phyloP scores from a whole-genome alignment of 352 stramenopile species.

The Thalassiosira hispida region DNA sequence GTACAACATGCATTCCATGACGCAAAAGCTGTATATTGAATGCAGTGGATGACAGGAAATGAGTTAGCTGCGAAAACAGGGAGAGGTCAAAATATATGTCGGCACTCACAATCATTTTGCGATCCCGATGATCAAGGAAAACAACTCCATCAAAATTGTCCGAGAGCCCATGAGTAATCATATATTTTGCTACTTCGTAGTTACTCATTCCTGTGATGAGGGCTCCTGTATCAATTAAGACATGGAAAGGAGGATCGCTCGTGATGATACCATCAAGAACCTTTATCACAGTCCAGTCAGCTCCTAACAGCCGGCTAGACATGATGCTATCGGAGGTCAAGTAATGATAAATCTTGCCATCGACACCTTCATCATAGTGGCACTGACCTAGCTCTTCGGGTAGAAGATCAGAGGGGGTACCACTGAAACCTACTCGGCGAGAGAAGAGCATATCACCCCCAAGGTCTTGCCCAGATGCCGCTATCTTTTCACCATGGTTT shows the following conservation, averaged over 20 bases:
- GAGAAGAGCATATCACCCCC: constrained; percentile 98
- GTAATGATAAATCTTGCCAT: constrained; percentile 97
- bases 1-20: constrained; percentile 93
- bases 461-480: constrained; percentile 98
- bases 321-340: constrained; percentile 93
- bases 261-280: constrained; percentile 86
- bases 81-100: background rate
- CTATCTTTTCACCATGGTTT: constrained; percentile 98
- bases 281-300: constrained; percentile 82
- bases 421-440: constrained; percentile 97
- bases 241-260: constrained; percentile 85
- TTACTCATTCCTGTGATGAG: constrained; percentile 92
- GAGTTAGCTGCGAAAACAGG: background rate
- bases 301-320: constrained; percentile 74
- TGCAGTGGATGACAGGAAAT: background rate
- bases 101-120: constrained; percentile 86
- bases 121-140: constrained; percentile 89
- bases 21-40: constrained; percentile 85
- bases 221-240: constrained; percentile 91
- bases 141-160: constrained; percentile 88
- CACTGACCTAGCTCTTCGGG: constrained; percentile 98
- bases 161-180: constrained; percentile 87
- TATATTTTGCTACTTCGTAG: constrained; percentile 88
- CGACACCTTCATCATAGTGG: constrained; percentile 97
- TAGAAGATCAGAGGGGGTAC: constrained; percentile 98